These are phyloP conservation scores for Colletotrichum sansevieriae DNA, from an alignment of 2,329 filamentous ascomycete species.

Conservation along the genomic window DNA sequence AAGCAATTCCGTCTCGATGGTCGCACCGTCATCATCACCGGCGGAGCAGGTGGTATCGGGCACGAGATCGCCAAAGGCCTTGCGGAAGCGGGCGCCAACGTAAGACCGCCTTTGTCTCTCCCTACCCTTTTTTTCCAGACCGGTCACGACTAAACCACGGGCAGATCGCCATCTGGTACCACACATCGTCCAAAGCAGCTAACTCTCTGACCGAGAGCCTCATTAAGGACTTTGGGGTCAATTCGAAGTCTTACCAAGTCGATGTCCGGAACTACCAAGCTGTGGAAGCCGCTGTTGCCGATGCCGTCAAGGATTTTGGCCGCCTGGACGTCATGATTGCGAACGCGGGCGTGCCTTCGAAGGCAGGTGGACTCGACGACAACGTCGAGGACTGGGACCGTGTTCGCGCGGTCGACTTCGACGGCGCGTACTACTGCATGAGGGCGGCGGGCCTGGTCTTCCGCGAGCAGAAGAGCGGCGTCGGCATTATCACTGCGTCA, in stretches of 20 bases:
- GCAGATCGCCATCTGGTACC: constrained; percentile 33
- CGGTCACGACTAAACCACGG: neutral
- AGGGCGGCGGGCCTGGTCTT: constrained; percentile 51
- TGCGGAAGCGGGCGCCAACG: constrained; percentile 33
- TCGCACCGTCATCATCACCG: constrained; percentile 25
- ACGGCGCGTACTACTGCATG: constrained; percentile 51
- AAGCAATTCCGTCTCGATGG: constrained; percentile 40
- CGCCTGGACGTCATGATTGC: constrained; percentile 52
- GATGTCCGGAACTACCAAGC: constrained; percentile 50
- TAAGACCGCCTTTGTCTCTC: constrained; percentile 16
- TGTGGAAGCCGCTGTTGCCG: constrained; percentile 45
- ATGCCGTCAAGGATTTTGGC: constrained; percentile 53
- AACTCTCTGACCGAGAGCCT: constrained; percentile 2
- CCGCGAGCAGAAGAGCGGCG: constrained; percentile 51
- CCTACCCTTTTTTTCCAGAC: too few relatives aligned
- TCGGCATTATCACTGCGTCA: constrained; percentile 51
- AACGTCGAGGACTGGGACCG: constrained; percentile 48
- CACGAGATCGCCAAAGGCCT: constrained; percentile 30
- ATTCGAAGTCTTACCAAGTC: constrained; percentile 51
- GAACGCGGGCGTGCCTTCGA: constrained; percentile 51
- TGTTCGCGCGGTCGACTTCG: constrained; percentile 49
- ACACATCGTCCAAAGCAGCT: constrained; percentile 29
- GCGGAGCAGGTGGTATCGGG: constrained; percentile 29
- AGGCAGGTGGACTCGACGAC: constrained; percentile 50
- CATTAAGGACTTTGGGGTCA: constrained; percentile 27